Percentiles rank a stretch among this genome's conserved stretches.
Conservation (phyloP, 106 monocot species). For the Platanthera guangdongensis region DNA sequence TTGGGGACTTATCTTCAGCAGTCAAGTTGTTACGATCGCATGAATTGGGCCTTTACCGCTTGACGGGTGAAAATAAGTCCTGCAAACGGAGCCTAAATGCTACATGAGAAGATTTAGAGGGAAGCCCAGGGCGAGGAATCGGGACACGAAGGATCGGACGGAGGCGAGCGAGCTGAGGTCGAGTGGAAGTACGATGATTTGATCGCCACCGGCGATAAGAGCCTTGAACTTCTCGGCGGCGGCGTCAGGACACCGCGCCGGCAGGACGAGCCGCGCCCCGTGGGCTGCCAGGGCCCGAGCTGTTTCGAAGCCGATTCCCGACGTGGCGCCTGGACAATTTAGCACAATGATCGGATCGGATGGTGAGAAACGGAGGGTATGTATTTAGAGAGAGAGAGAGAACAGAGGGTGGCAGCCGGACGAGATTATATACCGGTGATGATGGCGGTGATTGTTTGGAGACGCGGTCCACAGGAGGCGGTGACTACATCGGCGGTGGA, state of each 20-base stretch:
- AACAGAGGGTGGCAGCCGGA: background rate
- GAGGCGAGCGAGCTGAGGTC: constrained; percentile 51
- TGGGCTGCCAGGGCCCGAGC: constrained; percentile 42
- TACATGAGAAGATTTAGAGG: constrained; percentile 66
- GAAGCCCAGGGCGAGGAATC: constrained; percentile 34
- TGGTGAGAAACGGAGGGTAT: background rate
- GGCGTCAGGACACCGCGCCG: constrained; percentile 35
- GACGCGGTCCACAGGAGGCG: constrained; percentile 16
- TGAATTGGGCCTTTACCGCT: too few species aligned
- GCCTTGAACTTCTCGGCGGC: constrained; percentile 32
- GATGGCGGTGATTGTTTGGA: constrained; percentile 38
- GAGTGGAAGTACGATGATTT: constrained; percentile 19
- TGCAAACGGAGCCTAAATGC: too few species aligned
- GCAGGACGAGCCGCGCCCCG: constrained; percentile 35
- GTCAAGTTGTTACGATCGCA: too few species aligned
- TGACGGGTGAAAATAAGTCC: too few species aligned
- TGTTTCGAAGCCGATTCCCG: constrained; percentile 59
- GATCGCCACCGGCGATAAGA: constrained; percentile 17
- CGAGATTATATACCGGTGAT: constrained; percentile 44
- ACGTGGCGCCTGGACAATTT: constrained; percentile 38
- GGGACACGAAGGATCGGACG: constrained; percentile 29
- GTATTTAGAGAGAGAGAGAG: background rate
- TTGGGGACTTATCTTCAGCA: too few species aligned
- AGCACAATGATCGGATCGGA: background rate
- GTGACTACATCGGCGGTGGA: constrained; percentile 61